Conservation (phyloP, 495 filamentous ascomycete genomes). For the Cercophora samala region DNA sequence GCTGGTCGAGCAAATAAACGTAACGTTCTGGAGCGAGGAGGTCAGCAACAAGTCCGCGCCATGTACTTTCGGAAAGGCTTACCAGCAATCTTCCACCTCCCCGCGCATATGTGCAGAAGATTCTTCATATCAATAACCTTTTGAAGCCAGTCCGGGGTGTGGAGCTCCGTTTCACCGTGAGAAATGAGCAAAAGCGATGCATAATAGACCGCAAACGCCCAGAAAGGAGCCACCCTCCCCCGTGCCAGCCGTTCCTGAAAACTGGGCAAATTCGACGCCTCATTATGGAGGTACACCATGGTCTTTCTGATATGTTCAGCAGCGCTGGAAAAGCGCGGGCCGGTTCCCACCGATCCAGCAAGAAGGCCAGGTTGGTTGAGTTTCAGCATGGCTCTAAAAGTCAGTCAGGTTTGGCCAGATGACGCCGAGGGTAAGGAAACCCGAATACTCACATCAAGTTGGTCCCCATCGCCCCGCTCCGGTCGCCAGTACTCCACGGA, state of each 20-base stretch:
- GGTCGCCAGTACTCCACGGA: constrained; percentile 21
- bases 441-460: constrained; percentile 30
- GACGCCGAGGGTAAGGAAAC: background rate
- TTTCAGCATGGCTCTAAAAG: constrained; percentile 29
- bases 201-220: constrained; percentile 27
- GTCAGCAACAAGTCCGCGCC: background rate
- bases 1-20: constrained; percentile 7
- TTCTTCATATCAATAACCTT: constrained; percentile 25
- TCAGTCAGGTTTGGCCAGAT: constrained; percentile 13
- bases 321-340: constrained; percentile 12
- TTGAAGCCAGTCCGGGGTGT: constrained; percentile 19
- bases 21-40: constrained; percentile 11
- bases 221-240: constrained; percentile 23
- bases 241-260: constrained; percentile 6
- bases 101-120: constrained; percentile 12
- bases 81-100: constrained; percentile 34
- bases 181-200: constrained; percentile 28
- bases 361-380: constrained; percentile 29
- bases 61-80: constrained; percentile 1
- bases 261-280: constrained; percentile 14
- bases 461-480: constrained; percentile 27
- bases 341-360: background rate
- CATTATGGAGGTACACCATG: constrained; percentile 23
- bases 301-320: constrained; percentile 22
- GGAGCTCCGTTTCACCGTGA: constrained; percentile 24